Percentiles rank a stretch among this genome's conserved stretches.
Evolutionary conservation across 2,329 filamentous ascomycete genomes (phyloP).

Genomic region (Aspergillus neotritici): DNA sequence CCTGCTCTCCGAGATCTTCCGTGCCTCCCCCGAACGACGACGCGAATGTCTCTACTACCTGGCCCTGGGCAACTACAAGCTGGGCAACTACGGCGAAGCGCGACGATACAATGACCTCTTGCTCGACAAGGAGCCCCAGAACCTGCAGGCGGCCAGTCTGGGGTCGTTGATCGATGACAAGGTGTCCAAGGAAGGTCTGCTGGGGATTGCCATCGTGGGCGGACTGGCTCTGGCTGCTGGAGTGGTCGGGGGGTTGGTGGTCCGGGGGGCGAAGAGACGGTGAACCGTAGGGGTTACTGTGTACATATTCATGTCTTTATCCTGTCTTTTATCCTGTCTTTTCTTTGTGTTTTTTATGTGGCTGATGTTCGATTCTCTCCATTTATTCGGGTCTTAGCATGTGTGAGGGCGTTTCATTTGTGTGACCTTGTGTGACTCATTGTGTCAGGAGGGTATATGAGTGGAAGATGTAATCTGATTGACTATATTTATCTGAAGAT

Average conservation of each 20-base stretch:
- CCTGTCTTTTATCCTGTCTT: background rate
- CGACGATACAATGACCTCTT: conserved; percentile 90
- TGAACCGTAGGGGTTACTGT: conserved; percentile 20
- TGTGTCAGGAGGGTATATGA: too few relatives aligned
- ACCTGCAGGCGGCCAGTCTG: conserved; percentile 84
- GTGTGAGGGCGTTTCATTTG: too few relatives aligned
- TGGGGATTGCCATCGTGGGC: conserved; percentile 92
- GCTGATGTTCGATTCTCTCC: too few relatives aligned
- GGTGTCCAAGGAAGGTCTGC: conserved; percentile 86
- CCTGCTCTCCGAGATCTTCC: conserved; percentile 93
- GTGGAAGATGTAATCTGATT: too few relatives aligned
- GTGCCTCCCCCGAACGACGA: conserved; percentile 81
- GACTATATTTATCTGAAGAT: too few relatives aligned
- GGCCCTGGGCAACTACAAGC: conserved; percentile 93
- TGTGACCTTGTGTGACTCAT: too few relatives aligned
- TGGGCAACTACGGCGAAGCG: conserved; percentile 94
- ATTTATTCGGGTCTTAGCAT: too few relatives aligned
- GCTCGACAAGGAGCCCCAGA: conserved; percentile 82
- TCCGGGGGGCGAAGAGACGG: conserved; percentile 66
- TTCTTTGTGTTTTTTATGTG: background rate
- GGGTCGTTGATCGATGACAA: conserved; percentile 88
- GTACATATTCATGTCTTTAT: conserved; percentile 5
- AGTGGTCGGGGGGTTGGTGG: conserved; percentile 80
- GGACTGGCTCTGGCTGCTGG: conserved; percentile 88
- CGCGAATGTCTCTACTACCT: conserved; percentile 98